A percentile compares a stretch with the other conserved stretches of the same genome.
Conservation (phyloP, 2,329 filamentous ascomycete species). For the Emmonsiellopsis sp. region DNA sequence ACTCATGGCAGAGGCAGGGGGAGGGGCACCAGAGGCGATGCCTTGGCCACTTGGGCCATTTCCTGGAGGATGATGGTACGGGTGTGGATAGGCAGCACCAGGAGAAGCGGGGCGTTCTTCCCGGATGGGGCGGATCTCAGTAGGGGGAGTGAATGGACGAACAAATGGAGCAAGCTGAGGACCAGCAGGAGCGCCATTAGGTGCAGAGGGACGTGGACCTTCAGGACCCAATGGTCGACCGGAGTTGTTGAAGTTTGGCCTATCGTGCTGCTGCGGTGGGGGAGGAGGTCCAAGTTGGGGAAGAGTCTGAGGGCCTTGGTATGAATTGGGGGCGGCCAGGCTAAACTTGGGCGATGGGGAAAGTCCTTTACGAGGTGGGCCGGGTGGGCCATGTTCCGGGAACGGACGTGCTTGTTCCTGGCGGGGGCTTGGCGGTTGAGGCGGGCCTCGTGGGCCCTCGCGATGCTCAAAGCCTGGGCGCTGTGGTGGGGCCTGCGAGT, state of each 20-base stretch:
- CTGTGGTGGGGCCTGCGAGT: slow-evolving; percentile 40
- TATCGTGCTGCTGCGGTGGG: slow-evolving; percentile 22
- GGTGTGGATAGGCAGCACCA: slow-evolving; percentile 73
- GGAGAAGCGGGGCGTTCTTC: slow-evolving; percentile 88
- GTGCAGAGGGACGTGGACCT: slow-evolving; percentile 42
- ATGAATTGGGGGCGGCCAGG: slow-evolving; percentile 43
- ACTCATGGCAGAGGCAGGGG: slow-evolving; percentile 55
- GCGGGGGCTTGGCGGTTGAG: slow-evolving; percentile 66
- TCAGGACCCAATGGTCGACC: slow-evolving; percentile 38
- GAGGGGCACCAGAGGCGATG: slow-evolving; percentile 60
- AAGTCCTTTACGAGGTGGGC: slow-evolving; percentile 44
- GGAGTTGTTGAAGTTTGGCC: slow-evolving; percentile 23
- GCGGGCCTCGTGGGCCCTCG: slow-evolving; percentile 60
- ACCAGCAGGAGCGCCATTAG: slow-evolving; percentile 47
- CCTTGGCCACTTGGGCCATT: slow-evolving; percentile 44
- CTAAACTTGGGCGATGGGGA: slow-evolving; percentile 53
- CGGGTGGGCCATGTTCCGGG: slow-evolving; percentile 52
- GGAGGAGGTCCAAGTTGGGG: slow-evolving; percentile 37
- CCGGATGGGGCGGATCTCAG: slow-evolving; percentile 71
- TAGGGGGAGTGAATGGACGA: slow-evolving; percentile 65
- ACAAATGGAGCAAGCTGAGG: slow-evolving; percentile 61
- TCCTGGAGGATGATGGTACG: slow-evolving; percentile 54
- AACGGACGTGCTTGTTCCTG: slow-evolving; percentile 63
- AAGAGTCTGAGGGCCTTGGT: slow-evolving; percentile 40
- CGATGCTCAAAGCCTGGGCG: slow-evolving; percentile 72